A percentile compares a stretch with the other conserved stretches of the same genome.
phyloP scores from a whole-genome alignment of 352 stramenopile genomes.

The Phytopythium helicoides region DNA sequence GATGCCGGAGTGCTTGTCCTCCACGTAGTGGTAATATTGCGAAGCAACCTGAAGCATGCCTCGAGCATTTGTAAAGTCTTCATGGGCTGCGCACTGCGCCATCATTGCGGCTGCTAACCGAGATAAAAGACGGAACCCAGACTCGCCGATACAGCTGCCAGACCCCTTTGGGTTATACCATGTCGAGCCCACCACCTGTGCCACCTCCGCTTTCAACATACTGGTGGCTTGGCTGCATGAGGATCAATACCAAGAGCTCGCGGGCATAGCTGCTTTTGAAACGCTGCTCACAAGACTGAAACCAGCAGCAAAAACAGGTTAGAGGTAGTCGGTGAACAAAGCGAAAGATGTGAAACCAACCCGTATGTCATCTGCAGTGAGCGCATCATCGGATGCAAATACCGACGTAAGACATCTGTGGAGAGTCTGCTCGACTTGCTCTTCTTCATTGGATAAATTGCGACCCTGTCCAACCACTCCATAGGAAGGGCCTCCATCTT shows the following conservation, averaged over 20 bases:
- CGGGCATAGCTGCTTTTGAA: conserved; percentile 74
- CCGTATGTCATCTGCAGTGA: conserved; percentile 47
- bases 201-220: conserved; percentile 43
- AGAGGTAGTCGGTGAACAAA: not conserved
- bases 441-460: conserved; percentile 64
- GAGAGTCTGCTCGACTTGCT: conserved; percentile 76
- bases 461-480: conserved; percentile 16
- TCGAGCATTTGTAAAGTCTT: conserved; percentile 80
- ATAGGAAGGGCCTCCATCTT: conserved; percentile 11
- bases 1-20: conserved; percentile 71
- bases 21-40: conserved; percentile 79
- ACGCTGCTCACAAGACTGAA: conserved; percentile 50
- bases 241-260: conserved; percentile 80
- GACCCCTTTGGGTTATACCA: conserved; percentile 84
- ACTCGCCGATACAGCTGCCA: conserved; percentile 72
- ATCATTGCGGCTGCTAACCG: conserved; percentile 59
- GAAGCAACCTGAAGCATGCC: conserved; percentile 76
- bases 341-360: conserved; percentile 17
- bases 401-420: conserved; percentile 80
- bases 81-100: conserved; percentile 69
- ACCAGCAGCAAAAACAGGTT: conserved; percentile 1
- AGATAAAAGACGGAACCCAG: conserved; percentile 61
- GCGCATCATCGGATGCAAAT: conserved; percentile 74
- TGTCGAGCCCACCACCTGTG: conserved; percentile 28
- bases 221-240: conserved; percentile 84